Evolutionary conservation across 805 yeast genomes (phyloP).

Genomic region (Schwanniomyces yamadae): DNA sequence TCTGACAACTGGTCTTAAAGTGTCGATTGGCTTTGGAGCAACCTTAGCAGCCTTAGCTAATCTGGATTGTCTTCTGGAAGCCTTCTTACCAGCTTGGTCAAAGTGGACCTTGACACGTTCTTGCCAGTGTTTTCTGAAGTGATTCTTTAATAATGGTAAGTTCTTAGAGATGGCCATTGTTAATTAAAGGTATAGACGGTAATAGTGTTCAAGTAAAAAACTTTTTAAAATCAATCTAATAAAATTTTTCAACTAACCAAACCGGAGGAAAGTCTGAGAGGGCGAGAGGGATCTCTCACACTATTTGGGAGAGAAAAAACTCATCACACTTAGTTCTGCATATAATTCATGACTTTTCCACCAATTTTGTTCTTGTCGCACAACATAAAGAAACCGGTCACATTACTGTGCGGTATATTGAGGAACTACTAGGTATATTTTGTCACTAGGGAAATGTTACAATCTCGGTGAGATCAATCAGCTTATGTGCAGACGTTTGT

Average conservation of each 20-base stretch:
- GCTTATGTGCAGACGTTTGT: neutral
- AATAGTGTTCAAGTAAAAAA: neutral
- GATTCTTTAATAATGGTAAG: slow-evolving; percentile 98
- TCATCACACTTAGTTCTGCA: neutral
- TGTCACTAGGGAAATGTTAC: neutral
- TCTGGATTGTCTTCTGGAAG: slow-evolving; percentile 93
- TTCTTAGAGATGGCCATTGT: slow-evolving; percentile 93
- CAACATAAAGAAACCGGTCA: neutral
- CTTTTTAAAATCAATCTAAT: too few species aligned
- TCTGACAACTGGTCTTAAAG: slow-evolving; percentile 96
- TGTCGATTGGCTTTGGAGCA: slow-evolving; percentile 98
- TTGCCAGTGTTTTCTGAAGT: slow-evolving; percentile 99
- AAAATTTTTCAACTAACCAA: neutral
- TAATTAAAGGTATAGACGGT: slow-evolving; percentile 8
- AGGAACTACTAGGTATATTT: neutral
- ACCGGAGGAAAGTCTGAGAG: neutral
- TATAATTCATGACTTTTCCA: too few species aligned
- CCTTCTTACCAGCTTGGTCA: slow-evolving; percentile 99
- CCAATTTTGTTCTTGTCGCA: too few species aligned
- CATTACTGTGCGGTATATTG: neutral
- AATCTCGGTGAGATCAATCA: neutral
- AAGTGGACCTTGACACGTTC: slow-evolving; percentile 99
- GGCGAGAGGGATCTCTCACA: neutral
- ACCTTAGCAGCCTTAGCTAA: slow-evolving; percentile 87
- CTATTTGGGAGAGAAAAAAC: neutral